phyloP scores from a whole-genome alignment of 1,284 basidiomycete species.

The Sanguinoderma infundibulare region DNA sequence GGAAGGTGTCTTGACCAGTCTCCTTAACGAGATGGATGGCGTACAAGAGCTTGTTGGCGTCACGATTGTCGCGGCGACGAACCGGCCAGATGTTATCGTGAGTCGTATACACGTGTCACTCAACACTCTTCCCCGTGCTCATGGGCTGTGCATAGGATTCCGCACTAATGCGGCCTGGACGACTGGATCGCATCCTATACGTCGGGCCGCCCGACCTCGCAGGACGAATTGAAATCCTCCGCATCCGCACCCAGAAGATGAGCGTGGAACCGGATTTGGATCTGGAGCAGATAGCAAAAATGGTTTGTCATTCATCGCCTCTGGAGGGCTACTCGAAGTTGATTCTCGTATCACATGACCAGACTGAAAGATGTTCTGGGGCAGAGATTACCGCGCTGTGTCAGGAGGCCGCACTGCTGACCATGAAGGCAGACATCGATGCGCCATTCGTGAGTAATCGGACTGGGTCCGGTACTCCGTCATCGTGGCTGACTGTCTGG shows the following conservation, averaged over 20 bases:
- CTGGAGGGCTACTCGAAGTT: background rate
- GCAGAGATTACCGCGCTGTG: constrained; percentile 93
- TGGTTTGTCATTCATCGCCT: constrained; percentile 46
- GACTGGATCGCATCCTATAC: constrained; percentile 94
- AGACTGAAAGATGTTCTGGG: constrained; percentile 96
- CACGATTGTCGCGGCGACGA: constrained; percentile 95
- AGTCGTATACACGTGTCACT: constrained; percentile 31
- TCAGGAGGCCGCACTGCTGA: constrained; percentile 93
- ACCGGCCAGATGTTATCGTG: constrained; percentile 92
- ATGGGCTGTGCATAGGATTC: constrained; percentile 68
- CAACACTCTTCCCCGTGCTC: background rate
- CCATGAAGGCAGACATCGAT: constrained; percentile 87
- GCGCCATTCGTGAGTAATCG: constrained; percentile 66
- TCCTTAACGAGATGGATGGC: constrained; percentile 99
- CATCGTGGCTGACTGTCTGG: background rate
- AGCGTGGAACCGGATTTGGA: constrained; percentile 75
- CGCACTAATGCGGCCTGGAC: constrained; percentile 92
- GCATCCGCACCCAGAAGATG: constrained; percentile 82
- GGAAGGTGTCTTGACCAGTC: constrained; percentile 90
- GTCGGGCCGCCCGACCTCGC: constrained; percentile 88
- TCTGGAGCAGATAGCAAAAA: constrained; percentile 67
- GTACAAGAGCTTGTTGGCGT: constrained; percentile 94
- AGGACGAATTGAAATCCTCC: constrained; percentile 86
- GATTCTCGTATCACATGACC: constrained; percentile 4
- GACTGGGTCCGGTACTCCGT: background rate